Evolutionary conservation across 768 basidiomycete species (phyloP).

Genomic region (Boletus fagicola): DNA sequence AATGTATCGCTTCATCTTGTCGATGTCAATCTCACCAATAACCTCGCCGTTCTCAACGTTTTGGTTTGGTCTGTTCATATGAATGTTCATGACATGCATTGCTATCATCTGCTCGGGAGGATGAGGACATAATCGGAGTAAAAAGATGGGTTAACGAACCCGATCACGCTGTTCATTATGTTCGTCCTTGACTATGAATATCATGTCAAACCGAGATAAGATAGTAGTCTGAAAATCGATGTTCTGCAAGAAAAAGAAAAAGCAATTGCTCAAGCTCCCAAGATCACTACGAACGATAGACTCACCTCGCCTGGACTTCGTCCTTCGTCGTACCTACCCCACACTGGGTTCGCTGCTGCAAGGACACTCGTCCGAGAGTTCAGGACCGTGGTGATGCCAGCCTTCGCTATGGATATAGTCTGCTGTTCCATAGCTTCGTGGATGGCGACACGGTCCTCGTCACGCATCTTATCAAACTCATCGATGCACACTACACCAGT

Average conservation of each 20-base stretch:
- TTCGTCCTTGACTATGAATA: conserved; percentile 98
- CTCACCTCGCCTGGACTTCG: conserved; percentile 89
- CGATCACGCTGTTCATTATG: conserved; percentile 93
- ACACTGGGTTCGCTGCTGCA: conserved; percentile 97
- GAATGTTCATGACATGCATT: conserved; percentile 97
- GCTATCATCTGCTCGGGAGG: conserved; percentile 73
- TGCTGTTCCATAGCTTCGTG: conserved; percentile 99
- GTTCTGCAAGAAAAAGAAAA: conserved; percentile 44
- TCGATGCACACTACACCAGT: conserved; percentile 99
- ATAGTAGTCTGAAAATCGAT: conserved; percentile 99
- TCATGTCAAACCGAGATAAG: conserved; percentile 98
- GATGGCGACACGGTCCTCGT: conserved; percentile 97
- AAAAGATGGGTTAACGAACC: conserved; percentile 42
- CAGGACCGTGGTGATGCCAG: conserved; percentile 95
- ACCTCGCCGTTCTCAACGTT: conserved; percentile 58
- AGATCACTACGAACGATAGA: not conserved
- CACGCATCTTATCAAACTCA: conserved; percentile 99
- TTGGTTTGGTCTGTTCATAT: conserved; percentile 87
- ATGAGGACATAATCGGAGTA: not conserved
- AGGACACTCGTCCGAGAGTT: conserved; percentile 96
- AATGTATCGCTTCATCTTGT: conserved; percentile 98
- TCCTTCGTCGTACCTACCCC: conserved; percentile 96
- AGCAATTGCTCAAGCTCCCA: not conserved
- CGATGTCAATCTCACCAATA: conserved; percentile 88
- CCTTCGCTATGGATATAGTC: conserved; percentile 98